Evolutionary conservation across 805 yeast species (phyloP), one percentile per base, ranked within the genome.

Genomic region (Vanderwaltozyma tropicalis): DNA sequence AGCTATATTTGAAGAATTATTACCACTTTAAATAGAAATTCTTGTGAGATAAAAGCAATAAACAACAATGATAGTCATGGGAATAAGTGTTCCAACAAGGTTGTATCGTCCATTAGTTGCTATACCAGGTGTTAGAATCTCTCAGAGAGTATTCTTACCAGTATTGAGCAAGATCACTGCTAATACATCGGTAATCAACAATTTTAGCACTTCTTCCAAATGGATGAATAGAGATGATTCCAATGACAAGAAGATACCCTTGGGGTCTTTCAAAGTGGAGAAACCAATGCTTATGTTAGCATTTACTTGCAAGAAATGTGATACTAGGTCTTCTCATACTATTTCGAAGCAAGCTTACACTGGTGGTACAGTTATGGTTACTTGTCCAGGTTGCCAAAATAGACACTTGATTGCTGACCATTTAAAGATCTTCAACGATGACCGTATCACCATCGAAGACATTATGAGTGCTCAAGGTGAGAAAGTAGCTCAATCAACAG

Each of bases 391-490:
- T 13, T 89, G 97, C 58, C 71, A 80, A 46, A 79, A 74, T 52
- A 74, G 96, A 46, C 97, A 89, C 55, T 63, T 89, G 53, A 88
- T 89, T 29, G 95, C 96, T 0, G 97, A 89, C 55, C 88, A 81
- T 53, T 61, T 81, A 41, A 79, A 77, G 64, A 83, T 88, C 24
- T 87, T 88, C 53, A 74, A 78, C n/a, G 96, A 88, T 57, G 67
- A 74, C 19, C 45, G 44, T 17, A 71, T 84, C 49, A 85, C 80
- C n/a, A 64, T 88, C 25, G 84, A 86, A 53, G 94, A 88, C 39
- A 78, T 86, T 5, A 56, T 88, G 53, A 67, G 67, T 12, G 78
- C 80, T 0, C 72, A 83, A 51, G 96, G 96, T 2, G 89, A 87
- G 46, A 67, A 72, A 12, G 76, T 86, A 12, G 71, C 80, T 0